Conservation (phyloP, 768 basidiomycete species). For the Mycena alexandri region DNA sequence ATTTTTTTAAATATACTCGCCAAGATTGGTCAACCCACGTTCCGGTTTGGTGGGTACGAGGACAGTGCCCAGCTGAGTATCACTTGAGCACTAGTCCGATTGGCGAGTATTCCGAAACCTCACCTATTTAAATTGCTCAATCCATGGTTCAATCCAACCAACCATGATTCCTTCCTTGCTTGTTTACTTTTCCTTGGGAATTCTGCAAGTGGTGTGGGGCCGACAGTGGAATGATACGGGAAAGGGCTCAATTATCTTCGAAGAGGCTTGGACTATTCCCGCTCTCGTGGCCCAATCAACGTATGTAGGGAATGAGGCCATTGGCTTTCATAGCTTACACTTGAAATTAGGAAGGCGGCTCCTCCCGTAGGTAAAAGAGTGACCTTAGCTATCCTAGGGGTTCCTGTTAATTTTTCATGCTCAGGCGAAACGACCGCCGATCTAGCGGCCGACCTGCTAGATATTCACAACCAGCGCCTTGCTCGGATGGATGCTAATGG, state of each 20-base stretch:
- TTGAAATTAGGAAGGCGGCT: conserved; percentile 21
- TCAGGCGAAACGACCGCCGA: conserved; percentile 48
- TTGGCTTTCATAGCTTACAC: not conserved
- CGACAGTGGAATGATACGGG: conserved; percentile 50
- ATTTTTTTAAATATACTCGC: too few species aligned
- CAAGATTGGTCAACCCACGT: too few species aligned
- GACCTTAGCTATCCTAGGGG: too few species aligned
- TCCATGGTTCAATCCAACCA: not conserved
- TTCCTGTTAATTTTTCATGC: not conserved
- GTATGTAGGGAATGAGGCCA: conserved; percentile 22
- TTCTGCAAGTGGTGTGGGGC: conserved; percentile 13
- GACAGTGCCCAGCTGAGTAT: too few species aligned
- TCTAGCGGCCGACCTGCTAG: conserved; percentile 50
- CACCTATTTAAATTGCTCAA: too few species aligned
- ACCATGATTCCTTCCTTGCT: conserved; percentile 13
- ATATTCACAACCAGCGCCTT: conserved; percentile 55
- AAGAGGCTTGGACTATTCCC: conserved; percentile 56
- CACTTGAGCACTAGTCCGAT: too few species aligned
- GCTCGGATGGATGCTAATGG: conserved; percentile 52
- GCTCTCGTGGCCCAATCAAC: conserved; percentile 45
- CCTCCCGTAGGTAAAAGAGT: conserved; percentile 18
- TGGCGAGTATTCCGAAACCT: too few species aligned
- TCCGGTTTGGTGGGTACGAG: too few species aligned
- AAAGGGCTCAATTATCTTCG: conserved; percentile 53
- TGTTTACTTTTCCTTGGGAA: not conserved